Base-by-base conservation (phyloP, 805 yeast species). In the Candida pseudofarinosa region DNA sequence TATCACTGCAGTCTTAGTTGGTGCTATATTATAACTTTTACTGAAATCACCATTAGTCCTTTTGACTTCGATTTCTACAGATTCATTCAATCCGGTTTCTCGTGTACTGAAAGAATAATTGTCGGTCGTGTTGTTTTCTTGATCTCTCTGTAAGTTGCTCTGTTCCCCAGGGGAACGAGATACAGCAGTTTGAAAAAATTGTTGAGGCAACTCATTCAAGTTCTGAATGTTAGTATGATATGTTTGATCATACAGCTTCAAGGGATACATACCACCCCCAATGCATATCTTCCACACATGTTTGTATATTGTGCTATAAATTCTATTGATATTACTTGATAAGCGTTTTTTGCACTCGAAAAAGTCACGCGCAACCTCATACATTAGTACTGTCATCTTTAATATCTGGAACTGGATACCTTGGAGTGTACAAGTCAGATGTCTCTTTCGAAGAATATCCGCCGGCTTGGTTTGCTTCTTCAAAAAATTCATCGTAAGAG, bases 271-370 rank as follows among this genome's bases (percentile, higher is more conserved):
- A 68, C 78, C 41, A 71, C 57, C 15, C 73, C 68, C 51, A 77
- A 54, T 1, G 84, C 76, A 51, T 71, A 81, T 39, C 87, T 57
- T 15, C 87, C 87, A 60, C 87, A 81, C 87, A 81, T 80, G 10
- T 17, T 15, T 32, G 10, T 8, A 18, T 32, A 32, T 32, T 15
- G 13, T 7, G 15, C 15, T n/a, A 32, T 13, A n/a, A 32, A 32
- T 32, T 6, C 14, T 32, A 23, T 10, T 23, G 10, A 7, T 23
- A 23, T 10, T 23, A 23, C 28, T 23, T 23, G 10, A n/a, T n/a
- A n/a, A n/a, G n/a, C n/a, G n/a, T 10, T 23, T 23, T 23, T 23
- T 23, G 28, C 28, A 23, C 28, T 23, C 28, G 10, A 7, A n/a
- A n/a, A n/a, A n/a, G 10, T 23, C 28, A 7, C 28, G 28, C 28